Conservation (phyloP, 345 rosid species). For the Gossypioides kirkii region DNA sequence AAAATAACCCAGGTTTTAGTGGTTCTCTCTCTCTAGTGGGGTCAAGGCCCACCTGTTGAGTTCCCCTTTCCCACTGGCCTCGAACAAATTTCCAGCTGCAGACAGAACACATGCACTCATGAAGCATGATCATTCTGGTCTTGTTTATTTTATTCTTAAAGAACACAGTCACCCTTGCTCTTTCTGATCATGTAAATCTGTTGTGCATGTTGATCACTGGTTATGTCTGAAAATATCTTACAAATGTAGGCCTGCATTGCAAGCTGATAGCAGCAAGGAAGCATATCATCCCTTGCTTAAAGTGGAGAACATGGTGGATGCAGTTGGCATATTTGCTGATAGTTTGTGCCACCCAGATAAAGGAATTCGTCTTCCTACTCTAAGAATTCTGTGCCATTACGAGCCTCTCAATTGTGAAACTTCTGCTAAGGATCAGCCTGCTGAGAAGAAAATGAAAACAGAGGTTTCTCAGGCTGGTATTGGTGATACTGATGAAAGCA, state of each 20-base stretch:
- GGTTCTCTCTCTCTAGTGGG: neutral
- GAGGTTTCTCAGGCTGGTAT: constrained; percentile 31
- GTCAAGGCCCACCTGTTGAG: neutral
- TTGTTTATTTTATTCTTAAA: neutral
- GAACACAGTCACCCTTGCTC: neutral
- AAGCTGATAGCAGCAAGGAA: constrained; percentile 23
- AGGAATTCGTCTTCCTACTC: constrained; percentile 62
- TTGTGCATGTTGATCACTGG: constrained; percentile 19
- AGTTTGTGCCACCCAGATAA: constrained; percentile 68
- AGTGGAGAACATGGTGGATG: constrained; percentile 39
- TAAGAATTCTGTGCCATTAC: constrained; percentile 73
- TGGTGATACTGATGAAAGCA: constrained; percentile 23
- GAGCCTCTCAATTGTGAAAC: constrained; percentile 32
- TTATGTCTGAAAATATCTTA: constrained; percentile 8
- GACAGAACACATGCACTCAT: neutral
- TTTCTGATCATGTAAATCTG: neutral
- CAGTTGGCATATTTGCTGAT: constrained; percentile 45
- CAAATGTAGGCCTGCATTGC: constrained; percentile 39
- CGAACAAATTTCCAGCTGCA: neutral
- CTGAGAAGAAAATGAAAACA: constrained; percentile 42
- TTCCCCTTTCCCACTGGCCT: neutral
- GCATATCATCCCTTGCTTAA: constrained; percentile 43
- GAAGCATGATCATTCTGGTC: neutral
- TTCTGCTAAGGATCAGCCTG: constrained; percentile 34
- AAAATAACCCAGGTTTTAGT: neutral